These are phyloP conservation scores for Pichia kudriavzevii DNA, from an alignment of 1,139 yeast genomes.

Conservation along the genomic window DNA sequence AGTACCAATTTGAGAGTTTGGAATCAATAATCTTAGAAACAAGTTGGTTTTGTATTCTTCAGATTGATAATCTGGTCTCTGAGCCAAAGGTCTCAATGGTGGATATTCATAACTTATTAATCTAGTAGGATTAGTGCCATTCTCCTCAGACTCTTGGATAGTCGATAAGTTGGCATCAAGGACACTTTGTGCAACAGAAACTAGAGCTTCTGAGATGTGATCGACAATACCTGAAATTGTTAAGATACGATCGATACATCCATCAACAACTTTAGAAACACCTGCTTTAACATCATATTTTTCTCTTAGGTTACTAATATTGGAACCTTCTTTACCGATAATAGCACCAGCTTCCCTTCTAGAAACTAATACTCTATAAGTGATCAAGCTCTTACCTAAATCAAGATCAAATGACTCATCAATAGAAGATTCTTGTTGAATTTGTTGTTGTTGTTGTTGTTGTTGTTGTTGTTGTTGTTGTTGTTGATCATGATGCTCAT, in stretches of 20 bases:
- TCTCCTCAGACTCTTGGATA: conserved; percentile 16
- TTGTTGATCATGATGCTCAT: too few species aligned
- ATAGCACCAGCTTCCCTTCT: conserved; percentile 88
- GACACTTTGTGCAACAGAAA: conserved; percentile 64
- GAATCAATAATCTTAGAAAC: conserved; percentile 63
- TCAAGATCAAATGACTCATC: conserved; percentile 16
- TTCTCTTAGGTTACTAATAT: conserved; percentile 71
- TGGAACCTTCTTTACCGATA: conserved; percentile 80
- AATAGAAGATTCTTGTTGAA: not conserved
- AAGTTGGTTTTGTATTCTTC: conserved; percentile 35
- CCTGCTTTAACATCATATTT: conserved; percentile 83
- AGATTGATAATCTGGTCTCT: conserved; percentile 43
- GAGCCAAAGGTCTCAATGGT: conserved; percentile 55
- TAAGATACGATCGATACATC: conserved; percentile 77
- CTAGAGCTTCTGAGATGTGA: conserved; percentile 64
- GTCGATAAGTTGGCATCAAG: conserved; percentile 30
- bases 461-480: not conserved
- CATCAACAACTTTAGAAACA: conserved; percentile 72
- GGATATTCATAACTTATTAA: conserved; percentile 42
- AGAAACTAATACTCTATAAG: conserved; percentile 65
- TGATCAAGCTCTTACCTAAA: conserved; percentile 35
- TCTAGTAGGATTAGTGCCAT: conserved; percentile 23
- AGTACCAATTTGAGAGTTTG: conserved; percentile 87
- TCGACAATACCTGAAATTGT: conserved; percentile 77
- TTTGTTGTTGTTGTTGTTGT: conserved; percentile 1